Base-by-base conservation (phyloP, 1,284 basidiomycete genomes). In the Tremellales sp. region DNA sequence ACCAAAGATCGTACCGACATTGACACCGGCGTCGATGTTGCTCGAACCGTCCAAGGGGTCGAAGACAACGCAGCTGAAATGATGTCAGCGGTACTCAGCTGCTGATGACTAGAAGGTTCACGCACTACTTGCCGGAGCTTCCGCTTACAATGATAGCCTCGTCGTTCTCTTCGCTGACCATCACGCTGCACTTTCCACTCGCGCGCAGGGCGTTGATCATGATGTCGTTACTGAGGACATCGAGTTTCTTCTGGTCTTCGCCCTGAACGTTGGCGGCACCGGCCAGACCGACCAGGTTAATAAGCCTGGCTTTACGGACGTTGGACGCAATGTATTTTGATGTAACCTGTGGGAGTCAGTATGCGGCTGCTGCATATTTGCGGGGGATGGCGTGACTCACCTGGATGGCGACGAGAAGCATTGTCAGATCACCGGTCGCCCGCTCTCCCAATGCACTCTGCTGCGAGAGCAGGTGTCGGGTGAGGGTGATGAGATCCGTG, bases 1-100 rank as follows among this genome's bases (percentile, higher is more conserved):
- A 52, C 96, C 96, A 73, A 99, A 99, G 79, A 98, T 98, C 52
- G 96, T 98, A 40, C 96, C 96, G 69, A 98, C 96, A 77, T 99
- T 99, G 58, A 99, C 96, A 84, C 94, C 96, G 58, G 96, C 96
- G 74, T 99, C 96, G 76, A 99, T 99, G 79, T 99, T 99, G 77
- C 88, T 92, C 65, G 86, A 89, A 48, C 96, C 96, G 67, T 99
- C 96, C 48, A 99, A 83, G 36, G 96, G 96, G 76, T 99, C 96
- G 66, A 99, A 99, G 8, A 98, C 96, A 62, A 97, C 91, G 65
- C 92, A 97, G 78, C 70, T 72, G n/a, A n/a, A n/a, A 42, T 27
- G 55, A 36, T 10, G 36, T 39, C 36, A 39, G 36, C 19, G 8
- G n/a, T n/a, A n/a, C n/a, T n/a, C n/a, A n/a, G n/a, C n/a, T n/a